phyloP scores from a whole-genome alignment of 768 basidiomycete species.

The Lentinula raphanica region DNA sequence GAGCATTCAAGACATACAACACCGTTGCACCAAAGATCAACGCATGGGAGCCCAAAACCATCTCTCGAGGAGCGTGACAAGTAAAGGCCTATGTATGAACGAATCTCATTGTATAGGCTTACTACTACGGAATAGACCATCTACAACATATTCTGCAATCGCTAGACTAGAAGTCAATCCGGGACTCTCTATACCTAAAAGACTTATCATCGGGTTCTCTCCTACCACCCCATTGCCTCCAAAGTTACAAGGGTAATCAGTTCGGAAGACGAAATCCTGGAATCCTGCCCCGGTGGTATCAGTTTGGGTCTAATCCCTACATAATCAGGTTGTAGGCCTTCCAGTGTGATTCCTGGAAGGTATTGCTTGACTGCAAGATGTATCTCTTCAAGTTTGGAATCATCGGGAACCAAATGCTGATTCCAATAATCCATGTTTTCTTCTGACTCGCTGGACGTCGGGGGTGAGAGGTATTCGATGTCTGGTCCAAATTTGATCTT shows the following conservation, averaged over 20 bases:
- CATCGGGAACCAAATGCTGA: slow-evolving; percentile 57
- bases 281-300: slow-evolving; percentile 71
- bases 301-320: slow-evolving; percentile 86
- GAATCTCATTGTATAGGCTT: slow-evolving; percentile 1
- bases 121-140: slow-evolving; percentile 39
- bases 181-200: slow-evolving; percentile 90
- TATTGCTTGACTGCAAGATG: slow-evolving; percentile 68
- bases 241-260: slow-evolving; percentile 45
- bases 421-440: slow-evolving; percentile 74
- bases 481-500: slow-evolving; percentile 92
- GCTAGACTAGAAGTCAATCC: slow-evolving; percentile 86
- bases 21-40: slow-evolving; percentile 78
- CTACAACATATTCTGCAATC: slow-evolving; percentile 78
- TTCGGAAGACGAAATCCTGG: slow-evolving; percentile 76
- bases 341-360: slow-evolving; percentile 54
- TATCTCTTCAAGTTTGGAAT: slow-evolving; percentile 59
- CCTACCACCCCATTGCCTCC: slow-evolving; percentile 19
- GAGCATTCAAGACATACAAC: slow-evolving; percentile 85
- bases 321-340: slow-evolving; percentile 75
- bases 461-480: slow-evolving; percentile 76
- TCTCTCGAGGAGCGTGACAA: slow-evolving; percentile 33
- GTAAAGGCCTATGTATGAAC: neutral
- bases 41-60: slow-evolving; percentile 77
- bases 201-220: slow-evolving; percentile 61
- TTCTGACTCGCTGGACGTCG: slow-evolving; percentile 29